A percentile compares a stretch with the other conserved stretches of the same genome.
Evolutionary conservation across 768 basidiomycete species (phyloP).

Genomic region (Kwoniella sp.): DNA sequence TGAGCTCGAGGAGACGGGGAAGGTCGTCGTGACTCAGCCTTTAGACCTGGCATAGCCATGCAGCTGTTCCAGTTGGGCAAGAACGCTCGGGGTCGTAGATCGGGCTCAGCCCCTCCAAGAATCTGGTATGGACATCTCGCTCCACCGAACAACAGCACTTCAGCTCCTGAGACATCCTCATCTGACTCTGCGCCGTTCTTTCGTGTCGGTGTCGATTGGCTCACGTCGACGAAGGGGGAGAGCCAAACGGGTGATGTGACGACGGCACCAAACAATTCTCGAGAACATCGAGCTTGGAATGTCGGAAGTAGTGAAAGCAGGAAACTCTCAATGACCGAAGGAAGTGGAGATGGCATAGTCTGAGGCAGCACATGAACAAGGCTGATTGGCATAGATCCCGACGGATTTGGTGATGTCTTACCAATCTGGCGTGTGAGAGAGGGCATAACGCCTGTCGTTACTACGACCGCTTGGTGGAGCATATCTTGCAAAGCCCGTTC

Average conservation of each 20-base stretch:
- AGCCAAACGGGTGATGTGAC: conserved; percentile 21
- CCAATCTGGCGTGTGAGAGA: conserved; percentile 16
- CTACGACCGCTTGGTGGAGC: conserved; percentile 38
- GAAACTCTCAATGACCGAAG: conserved; percentile 37
- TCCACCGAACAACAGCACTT: conserved; percentile 35
- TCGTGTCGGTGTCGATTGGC: not conserved
- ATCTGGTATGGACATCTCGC: conserved; percentile 23
- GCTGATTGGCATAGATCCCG: conserved; percentile 12
- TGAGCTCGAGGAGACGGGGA: not conserved
- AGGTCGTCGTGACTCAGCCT: conserved; percentile 13
- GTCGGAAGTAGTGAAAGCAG: conserved; percentile 32
- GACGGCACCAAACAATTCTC: conserved; percentile 18
- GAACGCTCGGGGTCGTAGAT: conserved; percentile 23
- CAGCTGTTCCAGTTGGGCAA: conserved; percentile 30
- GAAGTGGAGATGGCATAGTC: conserved; percentile 27
- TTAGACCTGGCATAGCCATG: conserved; percentile 27
- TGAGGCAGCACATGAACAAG: conserved; percentile 37
- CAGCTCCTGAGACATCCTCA: conserved; percentile 20
- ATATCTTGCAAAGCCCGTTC: conserved; percentile 34
- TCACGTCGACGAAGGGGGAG: conserved; percentile 11
- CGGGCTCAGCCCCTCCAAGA: conserved; percentile 2
- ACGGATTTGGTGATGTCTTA: conserved; percentile 2
- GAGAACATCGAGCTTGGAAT: conserved; percentile 14
- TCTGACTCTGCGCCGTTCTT: not conserved
- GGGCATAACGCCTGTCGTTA: conserved; percentile 38